Base-by-base conservation (phyloP, 768 basidiomycete genomes). In the Xanthoconium stramineum region DNA sequence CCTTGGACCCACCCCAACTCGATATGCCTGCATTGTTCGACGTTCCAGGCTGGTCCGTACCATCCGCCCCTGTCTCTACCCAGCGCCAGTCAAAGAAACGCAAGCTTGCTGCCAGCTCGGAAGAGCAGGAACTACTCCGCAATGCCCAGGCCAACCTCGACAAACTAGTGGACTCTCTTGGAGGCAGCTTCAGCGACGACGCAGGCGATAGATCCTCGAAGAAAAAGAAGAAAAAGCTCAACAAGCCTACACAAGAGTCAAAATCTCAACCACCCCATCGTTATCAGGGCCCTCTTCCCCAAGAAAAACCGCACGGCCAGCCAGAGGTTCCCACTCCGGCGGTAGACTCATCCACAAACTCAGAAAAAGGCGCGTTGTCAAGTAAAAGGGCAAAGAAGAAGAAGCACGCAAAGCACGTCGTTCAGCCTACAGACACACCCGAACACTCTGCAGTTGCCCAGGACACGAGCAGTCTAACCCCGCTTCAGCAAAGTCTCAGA, bases 401-500 rank as follows among this genome's bases (percentile, higher is more conserved):
- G 54, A 66, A 65, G 62, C 58, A 54, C 19, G 38, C 54, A 20
- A 67, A 64, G 44, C 52, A 33, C 17, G n/a, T 56, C 56, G 55
- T 56, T 49, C 65, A 66, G 42, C 47, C 64, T 49, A 64, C 65
- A 12, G 62, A 58, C 50, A 57, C 60, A 9, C 52, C 64, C 6
- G 63, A 61, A 33, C 55, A 51, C 38, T 46, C 68, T 35, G 20
- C 52, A n/a, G 43, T 44, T 36, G 20, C 53, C 43, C 61, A 59
- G 4, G 56, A 51, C 36, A 50, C 64, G 33, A 32, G 64, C 20
- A 68, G 71, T 20, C 73, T 95, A 52, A 94, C 94, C 8, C 72
- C 79, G 3, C 74, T 96, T 61, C 95, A 97, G 69, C 80, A 79
- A 48, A 77, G 70, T 19, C 89, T 97, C 83, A 92, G 84, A 70